These are phyloP conservation scores for Neonectria neomacrospora DNA, from an alignment of 2,329 filamentous ascomycete genomes.

Conservation along the genomic window DNA sequence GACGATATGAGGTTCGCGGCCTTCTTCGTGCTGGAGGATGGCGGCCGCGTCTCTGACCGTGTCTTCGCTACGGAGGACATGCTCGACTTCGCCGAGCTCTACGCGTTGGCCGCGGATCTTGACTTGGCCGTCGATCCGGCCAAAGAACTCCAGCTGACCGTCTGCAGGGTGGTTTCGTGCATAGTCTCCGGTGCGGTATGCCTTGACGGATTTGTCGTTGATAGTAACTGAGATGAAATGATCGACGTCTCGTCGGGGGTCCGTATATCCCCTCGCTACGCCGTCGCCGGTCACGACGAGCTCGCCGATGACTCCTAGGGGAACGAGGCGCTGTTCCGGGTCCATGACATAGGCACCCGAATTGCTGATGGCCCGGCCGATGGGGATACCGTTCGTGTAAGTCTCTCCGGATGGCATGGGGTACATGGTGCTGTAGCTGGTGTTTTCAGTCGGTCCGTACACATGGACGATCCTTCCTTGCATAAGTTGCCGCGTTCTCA, in stretches of 20 bases:
- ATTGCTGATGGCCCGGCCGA: slow-evolving; percentile 35
- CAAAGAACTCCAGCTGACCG: slow-evolving; percentile 27
- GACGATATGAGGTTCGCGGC: not conserved
- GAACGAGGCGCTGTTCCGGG: slow-evolving; percentile 34
- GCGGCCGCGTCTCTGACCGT: not conserved
- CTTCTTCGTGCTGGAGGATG: not conserved
- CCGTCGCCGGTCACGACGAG: slow-evolving; percentile 43
- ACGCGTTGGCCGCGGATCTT: slow-evolving; percentile 39
- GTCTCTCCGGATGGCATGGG: not conserved
- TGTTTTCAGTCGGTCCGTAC: slow-evolving; percentile 38
- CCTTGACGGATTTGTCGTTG: not conserved
- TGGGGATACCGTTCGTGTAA: slow-evolving; percentile 31
- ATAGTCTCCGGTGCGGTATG: slow-evolving; percentile 34
- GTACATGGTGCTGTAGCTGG: slow-evolving; percentile 20
- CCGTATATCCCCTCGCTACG: not conserved
- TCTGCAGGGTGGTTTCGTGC: slow-evolving; percentile 27
- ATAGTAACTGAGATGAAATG: not conserved
- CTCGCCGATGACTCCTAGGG: slow-evolving; percentile 44
- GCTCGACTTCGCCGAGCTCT: slow-evolving; percentile 38
- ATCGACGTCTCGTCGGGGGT: not conserved
- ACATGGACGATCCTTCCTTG: slow-evolving; percentile 15
- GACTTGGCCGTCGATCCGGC: slow-evolving; percentile 37
- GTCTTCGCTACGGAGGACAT: not conserved
- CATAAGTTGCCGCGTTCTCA: not conserved
- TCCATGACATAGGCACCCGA: slow-evolving; percentile 43